Percentiles rank a stretch among this genome's conserved stretches.
Evolutionary conservation across 1,139 yeast genomes (phyloP).

Genomic region (Nematodospora anomalae): DNA sequence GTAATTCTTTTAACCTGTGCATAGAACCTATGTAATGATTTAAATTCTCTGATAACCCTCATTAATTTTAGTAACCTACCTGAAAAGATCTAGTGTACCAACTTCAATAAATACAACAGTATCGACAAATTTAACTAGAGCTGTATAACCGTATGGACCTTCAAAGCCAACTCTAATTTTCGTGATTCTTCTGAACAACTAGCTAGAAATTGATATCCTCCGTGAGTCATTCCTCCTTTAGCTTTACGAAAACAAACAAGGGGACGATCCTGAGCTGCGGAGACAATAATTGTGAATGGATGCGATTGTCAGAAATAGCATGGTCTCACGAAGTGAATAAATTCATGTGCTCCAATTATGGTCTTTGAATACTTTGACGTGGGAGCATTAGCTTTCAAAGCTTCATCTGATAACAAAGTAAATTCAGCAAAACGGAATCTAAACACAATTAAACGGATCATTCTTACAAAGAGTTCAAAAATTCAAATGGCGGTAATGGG

Average conservation of each 20-base stretch:
- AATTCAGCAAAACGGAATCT: conserved; percentile 43
- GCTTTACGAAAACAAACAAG: conserved; percentile 33
- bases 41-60: conserved; percentile 9
- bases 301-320: conserved; percentile 46
- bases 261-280: conserved; percentile 18
- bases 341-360: conserved; percentile 54
- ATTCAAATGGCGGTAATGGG: conserved; percentile 45
- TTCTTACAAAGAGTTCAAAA: conserved; percentile 42
- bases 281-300: conserved; percentile 29
- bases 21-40: conserved; percentile 2
- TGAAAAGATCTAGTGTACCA: conserved; percentile 45
- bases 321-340: conserved; percentile 43
- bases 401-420: conserved; percentile 35
- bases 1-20: conserved; percentile 26
- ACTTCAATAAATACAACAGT: conserved; percentile 46
- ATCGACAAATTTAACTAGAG: conserved; percentile 30
- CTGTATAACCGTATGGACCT: conserved; percentile 43
- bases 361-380: conserved; percentile 43
- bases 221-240: conserved; percentile 40
- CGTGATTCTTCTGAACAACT: conserved; percentile 28
- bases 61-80: conserved; percentile 32
- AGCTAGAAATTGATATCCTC: conserved; percentile 30
- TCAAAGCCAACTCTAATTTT: conserved; percentile 37
- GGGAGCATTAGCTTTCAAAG: conserved; percentile 42
- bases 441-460: conserved; percentile 33